Conservation (phyloP, 148 eudicot species). For the Persicaria maculosa region DNA sequence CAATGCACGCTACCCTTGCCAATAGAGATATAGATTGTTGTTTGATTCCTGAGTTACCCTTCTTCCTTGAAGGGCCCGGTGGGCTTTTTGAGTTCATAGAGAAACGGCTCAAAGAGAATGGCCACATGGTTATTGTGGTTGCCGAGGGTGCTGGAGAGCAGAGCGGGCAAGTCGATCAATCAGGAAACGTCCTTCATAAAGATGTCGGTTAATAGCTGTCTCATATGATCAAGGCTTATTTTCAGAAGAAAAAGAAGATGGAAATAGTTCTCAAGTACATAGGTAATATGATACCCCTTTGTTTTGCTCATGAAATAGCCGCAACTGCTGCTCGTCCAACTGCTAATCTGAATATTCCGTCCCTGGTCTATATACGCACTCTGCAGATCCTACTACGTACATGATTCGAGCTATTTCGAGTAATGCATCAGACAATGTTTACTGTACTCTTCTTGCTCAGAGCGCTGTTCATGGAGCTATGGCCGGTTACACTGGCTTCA, state of each 20-base stretch:
- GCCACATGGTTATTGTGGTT: slow-evolving; percentile 86
- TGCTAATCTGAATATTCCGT: not conserved
- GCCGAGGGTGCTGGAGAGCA: slow-evolving; percentile 93
- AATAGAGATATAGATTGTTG: slow-evolving; percentile 96
- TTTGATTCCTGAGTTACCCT: slow-evolving; percentile 86
- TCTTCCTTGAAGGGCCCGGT: slow-evolving; percentile 74
- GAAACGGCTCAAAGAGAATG: slow-evolving; percentile 60
- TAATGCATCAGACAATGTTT: slow-evolving; percentile 85
- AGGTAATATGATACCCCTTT: slow-evolving; percentile 31
- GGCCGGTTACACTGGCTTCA: slow-evolving; percentile 91
- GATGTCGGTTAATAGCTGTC: slow-evolving; percentile 90
- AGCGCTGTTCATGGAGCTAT: slow-evolving; percentile 92
- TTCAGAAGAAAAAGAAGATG: slow-evolving; percentile 44
- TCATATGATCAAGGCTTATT: slow-evolving; percentile 72
- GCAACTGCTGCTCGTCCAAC: not conserved
- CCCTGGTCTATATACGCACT: not conserved
- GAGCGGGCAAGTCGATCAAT: slow-evolving; percentile 53
- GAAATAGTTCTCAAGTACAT: slow-evolving; percentile 77
- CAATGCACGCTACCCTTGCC: slow-evolving; percentile 89
- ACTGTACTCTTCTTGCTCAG: slow-evolving; percentile 85
- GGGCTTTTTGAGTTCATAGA: slow-evolving; percentile 75
- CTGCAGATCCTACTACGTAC: slow-evolving; percentile 83
- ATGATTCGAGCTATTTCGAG: slow-evolving; percentile 89
- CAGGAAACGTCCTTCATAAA: slow-evolving; percentile 66
- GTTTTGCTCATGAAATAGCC: not conserved